Evolutionary conservation across 129 eudicot species (phyloP).

Genomic region (Lactuca sativa): DNA sequence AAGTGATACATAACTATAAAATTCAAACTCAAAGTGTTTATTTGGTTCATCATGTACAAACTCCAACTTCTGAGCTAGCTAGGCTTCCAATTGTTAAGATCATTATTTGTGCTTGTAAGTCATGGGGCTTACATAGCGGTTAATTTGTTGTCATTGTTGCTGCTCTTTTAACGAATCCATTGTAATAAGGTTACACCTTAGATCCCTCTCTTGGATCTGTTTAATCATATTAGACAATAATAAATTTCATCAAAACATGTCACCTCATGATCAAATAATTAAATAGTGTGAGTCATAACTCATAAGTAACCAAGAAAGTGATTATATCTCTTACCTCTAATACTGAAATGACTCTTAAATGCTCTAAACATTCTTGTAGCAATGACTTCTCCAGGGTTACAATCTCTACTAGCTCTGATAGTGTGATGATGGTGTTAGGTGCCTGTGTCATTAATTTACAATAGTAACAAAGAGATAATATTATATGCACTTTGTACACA

Average conservation of each 20-base stretch:
- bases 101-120: background rate
- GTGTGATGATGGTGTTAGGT: constrained; percentile 32
- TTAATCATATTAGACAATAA: constrained; percentile 12
- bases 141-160: background rate
- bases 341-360: constrained; percentile 43
- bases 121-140: constrained; percentile 14
- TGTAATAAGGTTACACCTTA: constrained; percentile 42
- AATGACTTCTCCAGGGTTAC: constrained; percentile 63
- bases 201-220: constrained; percentile 55
- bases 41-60: background rate
- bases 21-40: constrained; percentile 4
- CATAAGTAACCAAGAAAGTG: background rate
- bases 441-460: constrained; percentile 36
- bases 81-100: constrained; percentile 3
- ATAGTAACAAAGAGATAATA: background rate
- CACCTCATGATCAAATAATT: background rate
- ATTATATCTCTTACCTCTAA: constrained; percentile 52
- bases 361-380: constrained; percentile 71
- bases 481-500: background rate
- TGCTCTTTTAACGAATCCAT: constrained; percentile 24
- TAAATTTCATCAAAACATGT: background rate
- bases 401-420: constrained; percentile 62
- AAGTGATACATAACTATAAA: too few relatives aligned
- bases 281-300: background rate
- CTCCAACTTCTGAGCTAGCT: background rate